Conservation (phyloP, 306 rosid species). For the Benincasa hispida region DNA sequence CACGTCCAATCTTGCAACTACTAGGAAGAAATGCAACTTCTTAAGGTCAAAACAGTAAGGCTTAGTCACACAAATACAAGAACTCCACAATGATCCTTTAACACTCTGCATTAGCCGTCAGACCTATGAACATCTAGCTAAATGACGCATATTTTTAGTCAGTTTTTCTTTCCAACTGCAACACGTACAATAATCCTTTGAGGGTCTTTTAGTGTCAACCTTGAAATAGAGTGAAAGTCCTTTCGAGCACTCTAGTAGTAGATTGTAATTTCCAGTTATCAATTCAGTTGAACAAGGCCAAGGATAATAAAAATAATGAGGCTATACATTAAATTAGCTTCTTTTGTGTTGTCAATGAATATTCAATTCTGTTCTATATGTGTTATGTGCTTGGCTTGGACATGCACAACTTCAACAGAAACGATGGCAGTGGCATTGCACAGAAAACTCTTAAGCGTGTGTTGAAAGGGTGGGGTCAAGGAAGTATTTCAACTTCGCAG, state of each 20-base stretch:
- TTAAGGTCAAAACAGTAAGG: too few relatives aligned
- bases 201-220: not conserved
- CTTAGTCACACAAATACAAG: too few relatives aligned
- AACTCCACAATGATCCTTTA: not conserved
- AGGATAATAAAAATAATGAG: not conserved
- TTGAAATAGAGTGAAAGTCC: not conserved
- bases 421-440: conserved; percentile 57
- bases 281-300: not conserved
- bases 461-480: conserved; percentile 81
- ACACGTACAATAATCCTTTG: not conserved
- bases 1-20: too few relatives aligned
- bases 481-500: conserved; percentile 35
- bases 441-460: conserved; percentile 63
- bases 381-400: not conserved
- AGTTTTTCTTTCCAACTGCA: not conserved
- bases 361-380: not conserved
- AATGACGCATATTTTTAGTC: not conserved
- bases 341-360: not conserved
- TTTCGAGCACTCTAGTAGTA: not conserved
- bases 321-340: not conserved
- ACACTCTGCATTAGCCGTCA: not conserved
- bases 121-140: not conserved
- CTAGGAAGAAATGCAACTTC: too few relatives aligned
- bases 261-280: not conserved
- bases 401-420: conserved; percentile 30